Base-by-base conservation (phyloP, 768 basidiomycete species). In the Gymnopilus dilepis region DNA sequence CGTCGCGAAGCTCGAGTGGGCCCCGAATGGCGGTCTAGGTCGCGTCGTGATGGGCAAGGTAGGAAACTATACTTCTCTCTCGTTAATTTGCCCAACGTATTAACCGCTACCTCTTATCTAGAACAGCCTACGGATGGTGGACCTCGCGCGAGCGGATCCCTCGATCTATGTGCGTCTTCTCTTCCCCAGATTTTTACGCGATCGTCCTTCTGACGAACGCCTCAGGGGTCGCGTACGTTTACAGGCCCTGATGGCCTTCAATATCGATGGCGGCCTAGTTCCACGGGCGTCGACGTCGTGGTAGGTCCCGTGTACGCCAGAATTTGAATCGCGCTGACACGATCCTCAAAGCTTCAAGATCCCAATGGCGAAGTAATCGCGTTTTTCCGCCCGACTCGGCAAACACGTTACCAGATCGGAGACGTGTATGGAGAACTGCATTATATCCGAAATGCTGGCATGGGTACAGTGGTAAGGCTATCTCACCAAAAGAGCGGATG, bases 31-130 rank as follows among this genome's bases (percentile, higher is more conserved):
- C 62, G 88, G 90, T 59, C 87, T 94, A 53, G 92, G 92, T 62
- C 91, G 92, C 69, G 88, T 92, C 68, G 82, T 90, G 62, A 91
- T 95, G 70, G 92, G 93, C 70, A 94, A 93, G 83, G 92, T 91
- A 65, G 58, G 72, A 48, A 56, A 58, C 59, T 28, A 64, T 54
- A 53, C 45, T 64, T 51, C 47, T 62, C 60, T 2, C n/a, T 24
- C 43, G 30, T 28, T 19, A 13, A 43, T 30, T 33, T 34, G 4
- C 33, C 11, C n/a, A 45, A 58, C 13, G 40, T 59, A 67, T 60
- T 62, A 57, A 59, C 58, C 68, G 61, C 57, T 72, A 70, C 63
- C 64, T 71, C 61, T 65, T 71, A 61, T 72, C 65, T 66, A 94
- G 89, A 87, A 88, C 72, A 86, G 85, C 64, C 78, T 91, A 59